Evolutionary conservation across 805 yeast genomes (phyloP).

Genomic region (Cyberlindnera nakhonratchasimensis): DNA sequence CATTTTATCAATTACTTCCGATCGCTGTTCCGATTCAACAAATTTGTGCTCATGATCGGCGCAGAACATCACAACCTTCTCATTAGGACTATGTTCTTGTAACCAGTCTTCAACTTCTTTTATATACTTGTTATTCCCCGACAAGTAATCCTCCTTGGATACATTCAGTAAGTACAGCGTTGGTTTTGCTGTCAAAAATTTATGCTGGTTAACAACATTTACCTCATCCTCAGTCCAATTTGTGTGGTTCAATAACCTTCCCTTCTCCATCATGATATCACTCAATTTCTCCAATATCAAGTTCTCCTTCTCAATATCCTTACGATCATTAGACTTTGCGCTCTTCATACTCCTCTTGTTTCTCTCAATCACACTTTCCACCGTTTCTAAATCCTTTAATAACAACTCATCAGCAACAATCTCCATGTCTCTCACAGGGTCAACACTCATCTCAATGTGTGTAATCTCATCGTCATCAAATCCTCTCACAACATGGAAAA

Average conservation of each 20-base stretch:
- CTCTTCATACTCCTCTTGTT: constrained; percentile 40
- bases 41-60: constrained; percentile 45
- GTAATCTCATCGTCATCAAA: constrained; percentile 74
- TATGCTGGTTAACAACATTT: constrained; percentile 63
- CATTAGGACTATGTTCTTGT: constrained; percentile 60
- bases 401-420: constrained; percentile 74
- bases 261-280: constrained; percentile 58
- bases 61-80: constrained; percentile 64
- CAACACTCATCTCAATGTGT: constrained; percentile 68
- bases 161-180: constrained; percentile 73
- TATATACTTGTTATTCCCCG: constrained; percentile 49
- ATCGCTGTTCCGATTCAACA: constrained; percentile 31
- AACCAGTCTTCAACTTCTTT: constrained; percentile 63
- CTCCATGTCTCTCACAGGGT: constrained; percentile 73
- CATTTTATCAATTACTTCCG: constrained; percentile 60
- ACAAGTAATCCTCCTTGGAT: constrained; percentile 61
- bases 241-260: constrained; percentile 57
- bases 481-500: constrained; percentile 74
- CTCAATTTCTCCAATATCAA: constrained; percentile 36
- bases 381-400: constrained; percentile 72
- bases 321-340: constrained; percentile 44
- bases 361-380: constrained; percentile 53
- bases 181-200: constrained; percentile 86
- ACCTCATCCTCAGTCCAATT: constrained; percentile 65
- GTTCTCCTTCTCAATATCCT: constrained; percentile 41